Percentiles rank a stretch among this genome's conserved stretches.
Evolutionary conservation across 2,329 filamentous ascomycete genomes (phyloP).

Genomic region (Alternaria gansuensis): DNA sequence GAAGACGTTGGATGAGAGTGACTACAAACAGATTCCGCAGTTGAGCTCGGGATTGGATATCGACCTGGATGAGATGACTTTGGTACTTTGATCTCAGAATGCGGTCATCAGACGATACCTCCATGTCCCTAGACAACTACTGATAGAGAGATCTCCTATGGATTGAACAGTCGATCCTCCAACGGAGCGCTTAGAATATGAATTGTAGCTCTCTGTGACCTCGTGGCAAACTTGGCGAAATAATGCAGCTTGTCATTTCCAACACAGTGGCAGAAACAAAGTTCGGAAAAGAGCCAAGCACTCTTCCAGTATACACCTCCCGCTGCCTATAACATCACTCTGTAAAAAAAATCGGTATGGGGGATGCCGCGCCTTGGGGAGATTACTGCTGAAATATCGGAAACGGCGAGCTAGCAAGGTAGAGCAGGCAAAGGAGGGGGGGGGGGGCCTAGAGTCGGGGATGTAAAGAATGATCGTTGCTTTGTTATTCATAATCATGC

Average conservation of each 20-base stretch:
- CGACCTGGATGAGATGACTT: slow-evolving; percentile 51
- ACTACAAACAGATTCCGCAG: slow-evolving; percentile 58
- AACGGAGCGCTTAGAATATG: not conserved
- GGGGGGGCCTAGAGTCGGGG: too few species aligned
- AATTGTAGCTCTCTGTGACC: not conserved
- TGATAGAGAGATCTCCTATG: not conserved
- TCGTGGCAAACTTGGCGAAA: not conserved
- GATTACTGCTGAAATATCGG: not conserved
- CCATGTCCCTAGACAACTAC: too few species aligned
- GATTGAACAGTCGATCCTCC: not conserved
- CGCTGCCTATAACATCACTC: not conserved
- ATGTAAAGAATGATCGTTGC: not conserved
- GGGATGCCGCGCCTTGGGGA: slow-evolving; percentile 1
- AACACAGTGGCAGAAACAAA: not conserved
- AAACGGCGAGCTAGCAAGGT: not conserved
- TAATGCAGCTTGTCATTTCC: not conserved
- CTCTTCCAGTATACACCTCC: not conserved
- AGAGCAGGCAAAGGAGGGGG: not conserved
- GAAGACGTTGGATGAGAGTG: slow-evolving; percentile 50
- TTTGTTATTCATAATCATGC: not conserved
- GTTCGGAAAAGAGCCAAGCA: not conserved
- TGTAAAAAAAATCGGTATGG: slow-evolving; percentile 1
- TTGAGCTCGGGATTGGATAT: slow-evolving; percentile 55
- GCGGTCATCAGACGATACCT: not conserved
- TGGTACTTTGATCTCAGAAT: slow-evolving; percentile 35